Evolutionary conservation across 2,329 filamentous ascomycete genomes (phyloP).

Genomic region (Nothopassalora personata): DNA sequence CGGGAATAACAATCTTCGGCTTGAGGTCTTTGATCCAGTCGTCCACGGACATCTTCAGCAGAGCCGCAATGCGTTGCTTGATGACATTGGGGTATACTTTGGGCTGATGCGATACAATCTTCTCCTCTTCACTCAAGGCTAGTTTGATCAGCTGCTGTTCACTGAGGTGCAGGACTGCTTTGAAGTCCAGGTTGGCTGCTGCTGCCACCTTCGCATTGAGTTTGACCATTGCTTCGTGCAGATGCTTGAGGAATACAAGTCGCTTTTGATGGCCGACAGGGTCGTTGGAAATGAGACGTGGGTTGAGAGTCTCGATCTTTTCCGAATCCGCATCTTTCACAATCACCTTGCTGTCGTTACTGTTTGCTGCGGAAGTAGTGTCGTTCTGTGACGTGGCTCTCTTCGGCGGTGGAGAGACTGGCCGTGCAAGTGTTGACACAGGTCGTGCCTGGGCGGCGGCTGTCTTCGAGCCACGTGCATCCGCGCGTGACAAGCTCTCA

Average conservation of each 20-base stretch:
- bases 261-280: conserved; percentile 37
- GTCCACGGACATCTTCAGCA: conserved; percentile 67
- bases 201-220: conserved; percentile 51
- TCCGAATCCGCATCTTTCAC: conserved; percentile 2
- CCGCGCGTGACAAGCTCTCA: conserved; percentile 7
- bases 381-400: background rate
- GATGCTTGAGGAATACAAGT: conserved; percentile 47
- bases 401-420: conserved; percentile 21
- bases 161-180: conserved; percentile 54
- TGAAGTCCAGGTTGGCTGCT: conserved; percentile 22
- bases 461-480: conserved; percentile 3
- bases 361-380: conserved; percentile 12
- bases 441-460: background rate
- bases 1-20: conserved; percentile 14
- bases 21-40: conserved; percentile 57
- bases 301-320: conserved; percentile 50
- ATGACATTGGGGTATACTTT: conserved; percentile 77
- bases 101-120: conserved; percentile 60
- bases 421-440: conserved; percentile 17
- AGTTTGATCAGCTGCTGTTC: conserved; percentile 63
- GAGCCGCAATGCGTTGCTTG: conserved; percentile 70
- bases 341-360: background rate
- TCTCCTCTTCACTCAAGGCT: conserved; percentile 73
- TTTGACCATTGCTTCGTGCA: conserved; percentile 61
- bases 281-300: conserved; percentile 55